Conservation (phyloP, 2,329 filamentous ascomycete species). For the Penicillium sp. region DNA sequence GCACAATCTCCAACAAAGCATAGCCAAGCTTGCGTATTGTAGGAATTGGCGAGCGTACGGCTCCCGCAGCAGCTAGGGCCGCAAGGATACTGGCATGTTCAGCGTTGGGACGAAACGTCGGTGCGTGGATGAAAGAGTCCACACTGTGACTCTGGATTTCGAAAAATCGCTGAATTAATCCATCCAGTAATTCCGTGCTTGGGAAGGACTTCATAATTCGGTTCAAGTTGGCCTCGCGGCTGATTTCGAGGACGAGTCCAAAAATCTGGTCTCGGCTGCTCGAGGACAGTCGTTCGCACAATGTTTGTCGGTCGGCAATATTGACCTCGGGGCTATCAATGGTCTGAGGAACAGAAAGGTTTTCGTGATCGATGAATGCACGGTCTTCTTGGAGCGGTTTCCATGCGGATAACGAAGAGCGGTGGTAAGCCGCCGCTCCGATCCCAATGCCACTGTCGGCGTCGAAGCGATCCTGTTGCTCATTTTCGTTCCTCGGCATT, state of each 20-base stretch:
- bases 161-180: constrained; percentile 41
- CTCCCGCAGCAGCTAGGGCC: constrained; percentile 39
- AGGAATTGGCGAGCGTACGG: constrained; percentile 38
- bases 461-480: constrained; percentile 16
- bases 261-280: constrained; percentile 61
- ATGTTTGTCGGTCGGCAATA: constrained; percentile 17
- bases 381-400: constrained; percentile 26
- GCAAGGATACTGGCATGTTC: constrained; percentile 39
- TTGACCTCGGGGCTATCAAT: constrained; percentile 23
- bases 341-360: constrained; percentile 27
- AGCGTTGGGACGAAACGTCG: constrained; percentile 39
- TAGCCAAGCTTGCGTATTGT: constrained; percentile 43
- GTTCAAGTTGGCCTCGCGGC: constrained; percentile 53
- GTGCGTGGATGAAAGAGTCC: constrained; percentile 46
- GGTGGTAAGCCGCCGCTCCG: constrained; percentile 29
- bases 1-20: constrained; percentile 42
- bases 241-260: constrained; percentile 62
- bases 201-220: constrained; percentile 50
- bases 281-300: constrained; percentile 24
- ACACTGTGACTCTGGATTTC: constrained; percentile 26
- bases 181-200: constrained; percentile 40
- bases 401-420: constrained; percentile 31
- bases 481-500: constrained; percentile 9
- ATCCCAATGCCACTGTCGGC: constrained; percentile 28
- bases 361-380: constrained; percentile 27